Evolutionary conservation across 495 filamentous ascomycete genomes (phyloP).

Genomic region (Daldinia vernicosa): DNA sequence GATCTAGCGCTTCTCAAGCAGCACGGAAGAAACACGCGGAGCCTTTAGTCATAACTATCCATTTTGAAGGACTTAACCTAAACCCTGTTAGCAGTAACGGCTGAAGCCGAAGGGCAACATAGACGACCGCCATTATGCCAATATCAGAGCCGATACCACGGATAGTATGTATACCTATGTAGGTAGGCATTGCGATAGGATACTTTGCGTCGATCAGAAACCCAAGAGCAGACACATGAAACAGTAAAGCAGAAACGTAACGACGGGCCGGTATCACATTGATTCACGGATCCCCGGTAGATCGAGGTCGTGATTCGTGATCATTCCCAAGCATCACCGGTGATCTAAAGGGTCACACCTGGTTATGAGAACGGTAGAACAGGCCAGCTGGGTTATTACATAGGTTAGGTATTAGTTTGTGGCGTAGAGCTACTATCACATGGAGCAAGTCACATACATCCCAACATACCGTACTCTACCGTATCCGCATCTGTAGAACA

Average conservation of each 20-base stretch:
- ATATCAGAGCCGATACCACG: background rate
- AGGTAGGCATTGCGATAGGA: background rate
- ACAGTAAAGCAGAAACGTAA: conserved; percentile 24
- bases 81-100: background rate
- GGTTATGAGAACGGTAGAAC: background rate
- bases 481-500: background rate
- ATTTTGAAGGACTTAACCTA: background rate
- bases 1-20: background rate
- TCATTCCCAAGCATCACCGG: background rate
- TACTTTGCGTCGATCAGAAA: conserved; percentile 4
- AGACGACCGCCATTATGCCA: background rate
- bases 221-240: conserved; percentile 25
- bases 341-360: background rate
- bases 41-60: background rate
- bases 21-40: background rate
- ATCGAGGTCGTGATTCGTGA: conserved; percentile 12
- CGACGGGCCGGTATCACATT: conserved; percentile 36
- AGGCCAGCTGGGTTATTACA: background rate
- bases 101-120: background rate
- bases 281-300: conserved; percentile 33
- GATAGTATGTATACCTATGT: too few species aligned
- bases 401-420: too few species aligned
- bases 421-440: background rate
- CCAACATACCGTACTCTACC: background rate
- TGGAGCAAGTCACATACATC: background rate